Percentiles rank a stretch among this genome's conserved stretches.
These are phyloP conservation scores for Suhomyces tanzawaensis DNA, from an alignment of 805 yeast species.

Conservation along the genomic window DNA sequence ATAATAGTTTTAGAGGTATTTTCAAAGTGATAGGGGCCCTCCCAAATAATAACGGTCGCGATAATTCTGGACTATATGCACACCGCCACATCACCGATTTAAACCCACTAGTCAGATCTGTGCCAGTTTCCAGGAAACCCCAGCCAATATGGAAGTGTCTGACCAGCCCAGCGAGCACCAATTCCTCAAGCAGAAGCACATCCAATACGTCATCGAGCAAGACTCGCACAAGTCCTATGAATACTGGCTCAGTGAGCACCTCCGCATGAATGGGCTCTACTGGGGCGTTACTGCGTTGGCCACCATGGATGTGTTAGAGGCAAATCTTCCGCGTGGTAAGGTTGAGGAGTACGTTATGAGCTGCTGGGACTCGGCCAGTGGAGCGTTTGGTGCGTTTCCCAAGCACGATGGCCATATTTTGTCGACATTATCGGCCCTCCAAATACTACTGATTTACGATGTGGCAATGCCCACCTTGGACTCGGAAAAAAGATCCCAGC, in stretches of 20 bases:
- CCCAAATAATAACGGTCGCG: neutral
- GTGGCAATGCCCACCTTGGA: conserved; percentile 45
- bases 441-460: conserved; percentile 67
- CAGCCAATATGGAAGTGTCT: too few relatives aligned
- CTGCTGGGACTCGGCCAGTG: conserved; percentile 58
- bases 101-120: too few relatives aligned
- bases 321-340: conserved; percentile 56
- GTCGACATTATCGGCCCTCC: conserved; percentile 84
- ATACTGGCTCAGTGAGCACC: conserved; percentile 88
- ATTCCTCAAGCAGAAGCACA: conserved; percentile 27
- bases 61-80: neutral
- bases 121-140: too few relatives aligned
- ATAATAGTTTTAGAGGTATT: too few relatives aligned
- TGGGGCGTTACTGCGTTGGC: conserved; percentile 89
- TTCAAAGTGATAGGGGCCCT: too few relatives aligned
- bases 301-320: conserved; percentile 47
- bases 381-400: conserved; percentile 91
- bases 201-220: conserved; percentile 33
- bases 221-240: conserved; percentile 54
- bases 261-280: conserved; percentile 86
- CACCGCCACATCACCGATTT: neutral
- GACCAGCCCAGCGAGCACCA: too few relatives aligned
- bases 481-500: conserved; percentile 27
- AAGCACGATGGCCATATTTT: conserved; percentile 85
- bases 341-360: conserved; percentile 65